Conservation (phyloP, 164 flowering plant species). For the Akebia trifoliata region DNA sequence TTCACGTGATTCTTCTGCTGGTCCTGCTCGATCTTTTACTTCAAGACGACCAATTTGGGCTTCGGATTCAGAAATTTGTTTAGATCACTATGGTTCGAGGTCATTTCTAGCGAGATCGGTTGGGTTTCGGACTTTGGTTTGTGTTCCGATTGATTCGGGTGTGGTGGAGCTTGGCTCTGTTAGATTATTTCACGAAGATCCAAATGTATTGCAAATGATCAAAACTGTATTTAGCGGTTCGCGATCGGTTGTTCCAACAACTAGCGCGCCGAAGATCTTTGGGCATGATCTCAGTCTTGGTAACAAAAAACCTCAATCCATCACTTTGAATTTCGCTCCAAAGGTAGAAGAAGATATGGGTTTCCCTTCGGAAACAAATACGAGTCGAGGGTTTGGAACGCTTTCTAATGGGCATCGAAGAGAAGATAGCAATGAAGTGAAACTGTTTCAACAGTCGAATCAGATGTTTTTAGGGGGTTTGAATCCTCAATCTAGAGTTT, state of each 20-base stretch:
- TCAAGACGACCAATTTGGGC: slow-evolving; percentile 57
- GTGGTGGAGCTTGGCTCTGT: slow-evolving; percentile 76
- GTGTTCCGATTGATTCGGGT: slow-evolving; percentile 67
- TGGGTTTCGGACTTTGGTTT: slow-evolving; percentile 50
- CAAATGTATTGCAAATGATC: slow-evolving; percentile 36
- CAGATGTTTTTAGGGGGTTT: slow-evolving; percentile 30
- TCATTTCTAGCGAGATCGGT: slow-evolving; percentile 49
- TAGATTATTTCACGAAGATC: slow-evolving; percentile 47
- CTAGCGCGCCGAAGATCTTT: slow-evolving; percentile 44
- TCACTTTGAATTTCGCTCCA: slow-evolving; percentile 53
- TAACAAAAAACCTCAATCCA: slow-evolving; percentile 37
- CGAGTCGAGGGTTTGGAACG: slow-evolving; percentile 29
- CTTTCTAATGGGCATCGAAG: slow-evolving; percentile 40
- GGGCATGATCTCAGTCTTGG: slow-evolving; percentile 69
- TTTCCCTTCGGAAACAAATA: slow-evolving; percentile 37
- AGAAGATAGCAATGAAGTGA: slow-evolving; percentile 32
- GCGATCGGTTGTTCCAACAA: slow-evolving; percentile 22
- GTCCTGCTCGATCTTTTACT: slow-evolving; percentile 40
- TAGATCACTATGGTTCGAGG: slow-evolving; percentile 47
- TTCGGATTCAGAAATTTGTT: slow-evolving; percentile 34
- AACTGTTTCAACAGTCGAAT: slow-evolving; percentile 33
- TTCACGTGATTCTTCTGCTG: slow-evolving; percentile 31
- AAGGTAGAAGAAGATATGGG: slow-evolving; percentile 55
- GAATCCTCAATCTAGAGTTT: slow-evolving; percentile 20
- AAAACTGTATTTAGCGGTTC: slow-evolving; percentile 38